Conservation (phyloP, 805 yeast species). For the Ogataea paraovalis region DNA sequence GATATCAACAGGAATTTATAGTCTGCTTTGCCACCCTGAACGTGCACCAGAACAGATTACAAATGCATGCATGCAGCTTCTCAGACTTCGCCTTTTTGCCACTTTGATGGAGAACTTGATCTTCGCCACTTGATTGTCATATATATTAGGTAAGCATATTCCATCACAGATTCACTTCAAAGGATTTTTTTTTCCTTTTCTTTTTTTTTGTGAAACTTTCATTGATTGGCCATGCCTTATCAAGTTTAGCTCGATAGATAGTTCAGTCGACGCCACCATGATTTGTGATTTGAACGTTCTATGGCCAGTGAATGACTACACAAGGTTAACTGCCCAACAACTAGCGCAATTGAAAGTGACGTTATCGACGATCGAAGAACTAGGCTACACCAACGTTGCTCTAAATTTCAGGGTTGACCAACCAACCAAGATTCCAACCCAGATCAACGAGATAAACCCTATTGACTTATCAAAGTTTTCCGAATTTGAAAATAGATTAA, state of each 20-base stretch:
- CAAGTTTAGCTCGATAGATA: too few relatives aligned
- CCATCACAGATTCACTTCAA: too few relatives aligned
- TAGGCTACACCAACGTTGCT: conserved; percentile 77
- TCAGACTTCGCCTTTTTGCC: too few relatives aligned
- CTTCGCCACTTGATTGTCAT: too few relatives aligned
- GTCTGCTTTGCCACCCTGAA: too few relatives aligned
- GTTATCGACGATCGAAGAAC: conserved; percentile 47
- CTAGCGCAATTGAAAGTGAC: conserved; percentile 44
- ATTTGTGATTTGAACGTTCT: conserved; percentile 66
- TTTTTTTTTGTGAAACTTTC: too few relatives aligned
- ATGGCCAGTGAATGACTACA: conserved; percentile 61
- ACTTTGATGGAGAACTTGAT: too few relatives aligned
- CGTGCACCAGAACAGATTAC: not conserved
- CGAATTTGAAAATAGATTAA: conserved; percentile 36
- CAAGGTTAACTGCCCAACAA: conserved; percentile 39
- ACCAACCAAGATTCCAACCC: conserved; percentile 47
- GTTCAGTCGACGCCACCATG: too few relatives aligned
- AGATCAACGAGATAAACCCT: conserved; percentile 37
- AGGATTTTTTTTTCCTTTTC: too few relatives aligned
- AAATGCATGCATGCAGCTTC: not conserved
- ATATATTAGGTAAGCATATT: too few relatives aligned
- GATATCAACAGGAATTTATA: too few relatives aligned
- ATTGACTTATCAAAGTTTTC: conserved; percentile 34
- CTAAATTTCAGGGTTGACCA: conserved; percentile 53
- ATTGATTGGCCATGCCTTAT: too few relatives aligned